phyloP scores from a whole-genome alignment of 1,139 yeast genomes.

The Sugiyamaella sp. region DNA sequence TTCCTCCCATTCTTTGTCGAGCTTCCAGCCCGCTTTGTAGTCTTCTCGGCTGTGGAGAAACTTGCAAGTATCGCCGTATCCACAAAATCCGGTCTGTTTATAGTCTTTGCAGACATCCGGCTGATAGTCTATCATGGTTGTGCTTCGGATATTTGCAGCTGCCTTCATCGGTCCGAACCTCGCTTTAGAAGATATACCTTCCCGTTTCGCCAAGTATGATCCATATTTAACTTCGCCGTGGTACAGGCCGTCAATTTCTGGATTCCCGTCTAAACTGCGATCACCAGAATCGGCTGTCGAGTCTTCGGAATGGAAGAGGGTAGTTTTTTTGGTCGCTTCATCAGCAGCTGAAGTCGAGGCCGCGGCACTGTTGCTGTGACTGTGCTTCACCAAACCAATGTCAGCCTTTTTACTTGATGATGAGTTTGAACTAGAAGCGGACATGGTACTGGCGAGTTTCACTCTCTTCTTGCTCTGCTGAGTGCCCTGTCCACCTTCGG shows the following conservation, averaged over 20 bases:
- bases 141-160: constrained; percentile 62
- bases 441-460: not conserved
- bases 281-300: constrained; percentile 3
- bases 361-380: constrained; percentile 23
- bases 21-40: constrained; percentile 71
- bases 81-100: constrained; percentile 91
- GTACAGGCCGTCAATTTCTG: constrained; percentile 39
- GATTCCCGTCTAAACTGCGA: not conserved
- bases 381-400: constrained; percentile 27
- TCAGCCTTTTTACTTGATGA: constrained; percentile 21
- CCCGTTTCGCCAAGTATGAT: constrained; percentile 36
- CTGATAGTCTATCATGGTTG: constrained; percentile 83
- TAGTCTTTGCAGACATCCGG: constrained; percentile 96
- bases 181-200: constrained; percentile 20
- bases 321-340: constrained; percentile 45
- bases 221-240: constrained; percentile 43
- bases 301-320: constrained; percentile 29
- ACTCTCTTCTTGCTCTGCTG: not conserved
- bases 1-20: constrained; percentile 72
- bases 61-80: constrained; percentile 98
- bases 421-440: not conserved
- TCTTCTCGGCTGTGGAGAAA: constrained; percentile 90
- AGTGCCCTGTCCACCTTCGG: not conserved
- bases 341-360: constrained; percentile 33
- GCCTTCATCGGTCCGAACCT: constrained; percentile 35